These are phyloP conservation scores for Xylariaceae sp. DNA, from an alignment of 2,329 filamentous ascomycete genomes.

Conservation along the genomic window DNA sequence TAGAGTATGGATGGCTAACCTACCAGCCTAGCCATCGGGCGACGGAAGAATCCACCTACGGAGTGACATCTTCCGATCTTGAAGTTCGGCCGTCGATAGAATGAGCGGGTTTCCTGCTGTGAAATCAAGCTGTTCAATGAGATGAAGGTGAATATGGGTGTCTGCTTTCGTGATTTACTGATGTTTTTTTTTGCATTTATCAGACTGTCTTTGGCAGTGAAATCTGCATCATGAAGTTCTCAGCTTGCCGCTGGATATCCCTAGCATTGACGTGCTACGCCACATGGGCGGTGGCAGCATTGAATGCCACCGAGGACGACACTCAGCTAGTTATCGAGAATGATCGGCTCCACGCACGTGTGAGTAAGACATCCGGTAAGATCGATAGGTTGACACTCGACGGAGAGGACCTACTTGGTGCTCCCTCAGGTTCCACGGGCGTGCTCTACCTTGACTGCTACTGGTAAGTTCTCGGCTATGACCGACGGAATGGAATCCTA, in stretches of 20 bases:
- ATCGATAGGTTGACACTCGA: conserved; percentile 35
- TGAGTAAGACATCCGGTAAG: conserved; percentile 36
- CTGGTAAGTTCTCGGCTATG: conserved; percentile 35
- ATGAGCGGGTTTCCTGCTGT: background rate
- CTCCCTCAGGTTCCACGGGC: conserved; percentile 40
- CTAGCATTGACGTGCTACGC: conserved; percentile 14
- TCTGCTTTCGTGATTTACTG: background rate
- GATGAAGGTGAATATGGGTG: background rate
- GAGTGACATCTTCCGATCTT: background rate
- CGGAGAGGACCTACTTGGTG: conserved; percentile 47
- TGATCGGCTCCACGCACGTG: conserved; percentile 35
- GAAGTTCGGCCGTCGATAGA: background rate
- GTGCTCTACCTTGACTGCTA: conserved; percentile 60
- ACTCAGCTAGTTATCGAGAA: conserved; percentile 35
- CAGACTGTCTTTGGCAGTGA: background rate
- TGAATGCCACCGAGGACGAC: conserved; percentile 34
- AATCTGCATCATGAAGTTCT: background rate
- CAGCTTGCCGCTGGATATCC: conserved; percentile 1
- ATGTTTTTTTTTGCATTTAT: background rate
- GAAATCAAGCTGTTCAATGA: background rate
- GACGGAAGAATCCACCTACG: background rate
- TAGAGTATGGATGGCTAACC: background rate
- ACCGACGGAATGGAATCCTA: conserved; percentile 9
- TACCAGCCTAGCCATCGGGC: background rate
- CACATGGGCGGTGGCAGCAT: conserved; percentile 16